phyloP scores from a whole-genome alignment of 2,329 filamentous ascomycete species.

The Pestalotiopsis sp. region DNA sequence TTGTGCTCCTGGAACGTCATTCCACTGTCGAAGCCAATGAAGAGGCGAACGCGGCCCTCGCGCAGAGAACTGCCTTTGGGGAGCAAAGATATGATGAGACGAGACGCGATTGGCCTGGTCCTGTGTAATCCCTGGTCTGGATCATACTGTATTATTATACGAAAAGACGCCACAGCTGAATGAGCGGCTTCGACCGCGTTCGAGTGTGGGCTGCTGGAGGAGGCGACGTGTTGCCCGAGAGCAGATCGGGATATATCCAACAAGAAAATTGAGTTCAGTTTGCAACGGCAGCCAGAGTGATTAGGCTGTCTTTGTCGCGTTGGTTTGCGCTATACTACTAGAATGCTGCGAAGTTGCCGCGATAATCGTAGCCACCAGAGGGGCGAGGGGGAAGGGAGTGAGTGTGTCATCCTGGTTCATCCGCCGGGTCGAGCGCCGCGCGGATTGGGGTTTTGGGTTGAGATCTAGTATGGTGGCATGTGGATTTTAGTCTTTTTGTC shows the following conservation, averaged over 20 bases:
- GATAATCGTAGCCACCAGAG: conserved; percentile 7
- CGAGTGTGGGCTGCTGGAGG: not conserved
- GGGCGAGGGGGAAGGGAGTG: not conserved
- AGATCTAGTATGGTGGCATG: not conserved
- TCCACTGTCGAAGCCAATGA: conserved; percentile 25
- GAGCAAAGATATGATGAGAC: conserved; percentile 21
- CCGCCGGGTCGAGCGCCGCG: not conserved
- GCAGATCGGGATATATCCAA: conserved; percentile 3
- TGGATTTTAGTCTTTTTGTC: conserved; percentile 3
- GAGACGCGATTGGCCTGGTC: conserved; percentile 31
- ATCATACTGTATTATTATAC: conserved; percentile 19
- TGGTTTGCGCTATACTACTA: not conserved
- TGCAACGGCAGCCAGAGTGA: not conserved
- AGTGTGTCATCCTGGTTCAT: conserved; percentile 13
- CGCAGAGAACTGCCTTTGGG: conserved; percentile 27
- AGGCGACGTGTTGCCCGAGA: conserved; percentile 12
- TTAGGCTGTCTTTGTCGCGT: not conserved
- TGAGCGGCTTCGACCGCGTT: conserved; percentile 12
- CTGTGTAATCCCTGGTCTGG: conserved; percentile 25
- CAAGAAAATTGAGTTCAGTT: conserved; percentile 3
- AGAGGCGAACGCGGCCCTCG: conserved; percentile 19
- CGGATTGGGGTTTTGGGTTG: not conserved
- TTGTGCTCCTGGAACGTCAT: conserved; percentile 26
- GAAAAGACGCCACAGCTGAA: conserved; percentile 41
- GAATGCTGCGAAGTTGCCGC: conserved; percentile 15